These are phyloP conservation scores for Thielaviopsis populi DNA, from an alignment of 2,329 filamentous ascomycete species.

Conservation along the genomic window DNA sequence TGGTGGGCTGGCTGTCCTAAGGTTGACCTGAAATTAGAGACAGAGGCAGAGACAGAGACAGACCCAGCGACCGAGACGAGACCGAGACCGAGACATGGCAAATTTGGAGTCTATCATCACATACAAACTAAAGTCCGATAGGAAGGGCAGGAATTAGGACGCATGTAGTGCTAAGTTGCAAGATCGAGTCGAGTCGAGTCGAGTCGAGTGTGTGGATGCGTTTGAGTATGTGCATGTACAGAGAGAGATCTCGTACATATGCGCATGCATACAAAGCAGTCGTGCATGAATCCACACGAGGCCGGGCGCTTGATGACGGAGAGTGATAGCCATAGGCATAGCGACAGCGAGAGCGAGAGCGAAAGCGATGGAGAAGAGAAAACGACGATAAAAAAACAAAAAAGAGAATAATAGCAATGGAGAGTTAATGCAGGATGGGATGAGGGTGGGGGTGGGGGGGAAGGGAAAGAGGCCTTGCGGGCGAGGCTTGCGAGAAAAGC, in stretches of 20 bases:
- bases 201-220: too few species aligned
- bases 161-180: neutral
- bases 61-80: too few species aligned
- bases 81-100: neutral
- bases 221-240: neutral
- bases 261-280: neutral
- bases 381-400: neutral
- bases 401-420: neutral
- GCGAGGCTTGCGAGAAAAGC: too few species aligned
- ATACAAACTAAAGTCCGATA: neutral
- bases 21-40: neutral
- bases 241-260: conserved; percentile 1
- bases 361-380: neutral
- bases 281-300: neutral
- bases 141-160: neutral
- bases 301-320: neutral
- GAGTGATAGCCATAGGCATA: neutral
- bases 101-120: neutral
- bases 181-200: too few species aligned
- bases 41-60: too few species aligned
- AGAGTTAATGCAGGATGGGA: too few species aligned
- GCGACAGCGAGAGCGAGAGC: neutral
- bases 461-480: too few species aligned
- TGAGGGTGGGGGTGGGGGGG: too few species aligned
- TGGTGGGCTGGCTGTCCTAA: too few species aligned